These are phyloP conservation scores for Leccinum imitatum DNA, from an alignment of 768 basidiomycete species.

Conservation along the genomic window DNA sequence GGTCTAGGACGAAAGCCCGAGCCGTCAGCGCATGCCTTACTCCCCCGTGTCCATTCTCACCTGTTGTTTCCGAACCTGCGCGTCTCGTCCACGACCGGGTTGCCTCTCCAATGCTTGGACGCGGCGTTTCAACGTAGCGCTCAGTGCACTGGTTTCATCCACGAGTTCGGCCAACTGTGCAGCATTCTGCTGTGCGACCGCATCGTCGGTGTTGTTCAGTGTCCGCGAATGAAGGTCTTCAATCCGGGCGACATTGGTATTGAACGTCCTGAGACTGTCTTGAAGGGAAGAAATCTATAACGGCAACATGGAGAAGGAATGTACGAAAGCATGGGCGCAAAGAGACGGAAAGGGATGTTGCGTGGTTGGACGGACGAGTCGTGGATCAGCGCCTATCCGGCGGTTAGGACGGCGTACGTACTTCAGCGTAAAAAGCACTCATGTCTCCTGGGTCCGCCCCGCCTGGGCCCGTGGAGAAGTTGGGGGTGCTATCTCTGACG, in stretches of 20 bases:
- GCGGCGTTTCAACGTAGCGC: slow-evolving; percentile 65
- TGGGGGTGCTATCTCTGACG: slow-evolving; percentile 57
- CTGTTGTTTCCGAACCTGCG: slow-evolving; percentile 76
- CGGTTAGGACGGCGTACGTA: slow-evolving; percentile 29
- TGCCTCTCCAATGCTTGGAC: slow-evolving; percentile 71
- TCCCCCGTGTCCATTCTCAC: slow-evolving; percentile 33
- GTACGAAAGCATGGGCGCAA: neutral
- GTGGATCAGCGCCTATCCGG: neutral
- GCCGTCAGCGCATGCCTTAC: slow-evolving; percentile 21
- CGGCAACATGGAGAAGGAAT: neutral
- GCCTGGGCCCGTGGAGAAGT: slow-evolving; percentile 40
- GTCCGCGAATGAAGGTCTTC: slow-evolving; percentile 72
- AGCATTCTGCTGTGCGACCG: slow-evolving; percentile 56
- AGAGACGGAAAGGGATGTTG: neutral
- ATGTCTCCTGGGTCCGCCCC: slow-evolving; percentile 54
- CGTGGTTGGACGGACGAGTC: neutral
- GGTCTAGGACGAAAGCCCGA: slow-evolving; percentile 38
- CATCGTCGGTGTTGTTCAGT: slow-evolving; percentile 75
- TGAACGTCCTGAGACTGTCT: slow-evolving; percentile 66
- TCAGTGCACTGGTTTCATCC: slow-evolving; percentile 68
- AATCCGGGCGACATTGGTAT: slow-evolving; percentile 66
- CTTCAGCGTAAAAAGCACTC: slow-evolving; percentile 75
- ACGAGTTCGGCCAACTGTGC: slow-evolving; percentile 68
- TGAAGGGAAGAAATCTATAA: slow-evolving; percentile 71
- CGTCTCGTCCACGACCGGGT: slow-evolving; percentile 62